Conservation (phyloP, 495 filamentous ascomycete genomes). For the Xylaria curta region DNA sequence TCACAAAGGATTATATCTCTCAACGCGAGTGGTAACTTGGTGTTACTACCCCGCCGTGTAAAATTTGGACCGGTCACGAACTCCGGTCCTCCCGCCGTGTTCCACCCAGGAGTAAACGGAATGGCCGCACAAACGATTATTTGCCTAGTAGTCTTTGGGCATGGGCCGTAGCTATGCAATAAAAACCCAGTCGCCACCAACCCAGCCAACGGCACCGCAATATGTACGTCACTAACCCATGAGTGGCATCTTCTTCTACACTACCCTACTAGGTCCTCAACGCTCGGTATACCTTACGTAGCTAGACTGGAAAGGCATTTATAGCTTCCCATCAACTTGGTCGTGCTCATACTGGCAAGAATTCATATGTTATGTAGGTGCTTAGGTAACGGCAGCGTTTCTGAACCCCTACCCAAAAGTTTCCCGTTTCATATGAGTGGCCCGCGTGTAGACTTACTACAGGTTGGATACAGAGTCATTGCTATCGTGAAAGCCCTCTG, state of each 20-base stretch:
- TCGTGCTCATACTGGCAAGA: not conserved
- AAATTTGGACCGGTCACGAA: constrained; percentile 2
- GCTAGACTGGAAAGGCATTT: constrained; percentile 2
- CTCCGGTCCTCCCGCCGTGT: not conserved
- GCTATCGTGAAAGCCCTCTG: not conserved
- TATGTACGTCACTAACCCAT: constrained; percentile 2
- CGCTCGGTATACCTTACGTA: constrained; percentile 4
- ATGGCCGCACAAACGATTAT: not conserved
- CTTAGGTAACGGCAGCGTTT: constrained; percentile 1
- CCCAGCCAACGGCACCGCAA: not conserved
- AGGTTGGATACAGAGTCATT: not conserved
- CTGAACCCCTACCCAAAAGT: not conserved
- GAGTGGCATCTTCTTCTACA: too few relatives aligned
- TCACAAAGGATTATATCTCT: not conserved
- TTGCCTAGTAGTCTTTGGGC: not conserved
- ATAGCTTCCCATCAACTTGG: not conserved
- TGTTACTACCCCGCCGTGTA: not conserved
- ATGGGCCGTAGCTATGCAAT: not conserved
- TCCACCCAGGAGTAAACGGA: not conserved
- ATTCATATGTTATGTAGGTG: not conserved
- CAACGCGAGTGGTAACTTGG: not conserved
- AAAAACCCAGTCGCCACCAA: not conserved
- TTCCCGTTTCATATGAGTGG: not conserved
- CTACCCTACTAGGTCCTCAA: not conserved
- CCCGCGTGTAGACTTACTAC: constrained; percentile 10